These are phyloP conservation scores for Suhomyces vadensis DNA, from an alignment of 805 yeast species.

Conservation along the genomic window DNA sequence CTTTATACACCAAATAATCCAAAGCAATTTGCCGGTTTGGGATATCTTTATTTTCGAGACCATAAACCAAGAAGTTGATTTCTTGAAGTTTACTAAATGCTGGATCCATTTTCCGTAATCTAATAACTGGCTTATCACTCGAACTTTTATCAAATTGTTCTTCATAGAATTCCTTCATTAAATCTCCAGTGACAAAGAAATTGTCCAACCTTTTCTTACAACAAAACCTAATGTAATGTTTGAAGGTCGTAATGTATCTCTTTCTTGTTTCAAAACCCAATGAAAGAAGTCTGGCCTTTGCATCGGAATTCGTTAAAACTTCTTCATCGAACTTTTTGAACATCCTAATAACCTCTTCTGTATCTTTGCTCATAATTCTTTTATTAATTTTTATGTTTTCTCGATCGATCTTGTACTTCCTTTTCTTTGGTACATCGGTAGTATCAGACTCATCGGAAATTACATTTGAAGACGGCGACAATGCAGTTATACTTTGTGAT, in stretches of 20 bases:
- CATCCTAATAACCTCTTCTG: constrained; percentile 17
- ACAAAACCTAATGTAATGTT: constrained; percentile 17
- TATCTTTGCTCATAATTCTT: constrained; percentile 17
- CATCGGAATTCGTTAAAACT: constrained; percentile 15
- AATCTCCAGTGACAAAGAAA: constrained; percentile 16
- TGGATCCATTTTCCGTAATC: constrained; percentile 18
- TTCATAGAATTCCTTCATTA: constrained; percentile 17
- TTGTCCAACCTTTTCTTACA: constrained; percentile 13
- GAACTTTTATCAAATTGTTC: constrained; percentile 15
- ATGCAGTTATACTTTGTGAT: constrained; percentile 6
- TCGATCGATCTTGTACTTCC: constrained; percentile 13
- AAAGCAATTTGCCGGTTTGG: constrained; percentile 15
- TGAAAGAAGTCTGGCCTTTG: constrained; percentile 15
- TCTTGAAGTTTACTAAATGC: constrained; percentile 18
- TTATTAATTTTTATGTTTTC: constrained; percentile 17
- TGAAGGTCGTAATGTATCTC: constrained; percentile 18
- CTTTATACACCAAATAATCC: constrained; percentile 15
- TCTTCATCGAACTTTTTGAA: constrained; percentile 18
- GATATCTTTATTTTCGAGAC: constrained; percentile 14
- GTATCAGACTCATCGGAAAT: constrained; percentile 6
- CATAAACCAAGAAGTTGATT: constrained; percentile 17
- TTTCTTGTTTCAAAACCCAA: constrained; percentile 18
- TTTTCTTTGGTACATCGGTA: constrained; percentile 4
- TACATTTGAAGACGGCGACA: constrained; percentile 1
- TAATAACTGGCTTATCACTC: constrained; percentile 16